Conservation (phyloP, 768 basidiomycete species). For the Coprinellus aureogranulatus region DNA sequence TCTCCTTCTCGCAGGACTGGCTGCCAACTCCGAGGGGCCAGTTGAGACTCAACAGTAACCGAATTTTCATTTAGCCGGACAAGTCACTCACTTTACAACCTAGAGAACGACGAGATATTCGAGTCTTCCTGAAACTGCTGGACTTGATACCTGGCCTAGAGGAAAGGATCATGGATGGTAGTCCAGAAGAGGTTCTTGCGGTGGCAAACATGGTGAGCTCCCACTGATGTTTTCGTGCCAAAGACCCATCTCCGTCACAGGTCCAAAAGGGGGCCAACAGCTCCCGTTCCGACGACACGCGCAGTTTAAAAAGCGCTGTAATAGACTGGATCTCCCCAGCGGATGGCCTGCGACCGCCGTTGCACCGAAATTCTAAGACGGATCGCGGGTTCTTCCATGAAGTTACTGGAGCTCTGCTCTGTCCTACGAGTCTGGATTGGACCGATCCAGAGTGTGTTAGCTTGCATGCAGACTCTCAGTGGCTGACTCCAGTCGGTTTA, state of each 20-base stretch:
- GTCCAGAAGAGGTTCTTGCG: neutral
- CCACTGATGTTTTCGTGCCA: neutral
- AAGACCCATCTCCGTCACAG: neutral
- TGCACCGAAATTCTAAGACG: neutral
- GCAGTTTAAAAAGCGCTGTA: neutral
- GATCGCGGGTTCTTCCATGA: neutral
- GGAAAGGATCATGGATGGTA: neutral
- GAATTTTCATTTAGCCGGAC: neutral
- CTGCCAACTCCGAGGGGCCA: neutral
- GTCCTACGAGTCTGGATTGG: neutral
- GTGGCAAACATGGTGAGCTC: neutral
- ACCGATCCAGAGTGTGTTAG: neutral
- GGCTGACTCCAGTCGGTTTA: neutral
- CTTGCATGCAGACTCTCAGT: neutral
- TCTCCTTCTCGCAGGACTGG: neutral
- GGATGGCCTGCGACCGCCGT: neutral
- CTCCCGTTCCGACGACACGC: neutral
- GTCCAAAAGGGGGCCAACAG: neutral
- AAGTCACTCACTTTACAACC: neutral
- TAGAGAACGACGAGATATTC: neutral
- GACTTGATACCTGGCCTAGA: neutral
- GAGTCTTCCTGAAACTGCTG: neutral
- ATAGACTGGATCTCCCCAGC: neutral
- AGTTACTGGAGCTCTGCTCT: neutral
- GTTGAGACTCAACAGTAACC: neutral